phyloP scores from a whole-genome alignment of 1,284 basidiomycete species.

The Leccinum griseonigrum region DNA sequence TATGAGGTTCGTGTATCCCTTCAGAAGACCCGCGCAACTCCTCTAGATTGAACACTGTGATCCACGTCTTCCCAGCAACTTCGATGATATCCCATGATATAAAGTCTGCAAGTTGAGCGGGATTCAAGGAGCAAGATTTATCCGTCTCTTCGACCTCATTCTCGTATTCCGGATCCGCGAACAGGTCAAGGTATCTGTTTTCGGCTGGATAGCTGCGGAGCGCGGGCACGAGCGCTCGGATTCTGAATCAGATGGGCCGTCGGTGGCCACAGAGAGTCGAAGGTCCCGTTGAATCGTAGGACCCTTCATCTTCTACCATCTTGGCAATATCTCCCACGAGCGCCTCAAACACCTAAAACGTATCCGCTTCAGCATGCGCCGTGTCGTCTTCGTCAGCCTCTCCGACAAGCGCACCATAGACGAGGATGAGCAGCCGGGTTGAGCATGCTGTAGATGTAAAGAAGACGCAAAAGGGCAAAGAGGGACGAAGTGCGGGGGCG shows the following conservation, averaged over 20 bases:
- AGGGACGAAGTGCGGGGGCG: slow-evolving; percentile 52
- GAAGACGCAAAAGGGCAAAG: slow-evolving; percentile 62
- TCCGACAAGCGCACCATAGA: slow-evolving; percentile 61
- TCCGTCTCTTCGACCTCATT: slow-evolving; percentile 8
- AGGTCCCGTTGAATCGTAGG: too few relatives aligned
- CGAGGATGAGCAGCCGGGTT: slow-evolving; percentile 69
- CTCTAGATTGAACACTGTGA: slow-evolving; percentile 46
- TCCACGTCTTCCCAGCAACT: slow-evolving; percentile 49
- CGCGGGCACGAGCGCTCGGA: too few relatives aligned
- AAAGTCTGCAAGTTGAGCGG: slow-evolving; percentile 40
- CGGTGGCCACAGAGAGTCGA: too few relatives aligned
- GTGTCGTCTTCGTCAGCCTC: slow-evolving; percentile 61
- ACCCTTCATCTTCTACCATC: slow-evolving; percentile 61
- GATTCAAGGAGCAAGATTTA: slow-evolving; percentile 49
- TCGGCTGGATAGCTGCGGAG: too few relatives aligned
- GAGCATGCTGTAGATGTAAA: slow-evolving; percentile 69
- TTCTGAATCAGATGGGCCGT: slow-evolving; percentile 37
- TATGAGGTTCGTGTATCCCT: slow-evolving; percentile 57
- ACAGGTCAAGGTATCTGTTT: too few relatives aligned
- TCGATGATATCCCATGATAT: slow-evolving; percentile 67
- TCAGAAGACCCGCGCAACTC: slow-evolving; percentile 39
- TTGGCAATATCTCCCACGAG: slow-evolving; percentile 71
- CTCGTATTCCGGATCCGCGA: too few relatives aligned
- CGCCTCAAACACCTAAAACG: slow-evolving; percentile 78
- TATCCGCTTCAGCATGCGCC: slow-evolving; percentile 72